Conservation (phyloP, 192 early-diverging fungal genomes). For the Backusella macrospora region DNA sequence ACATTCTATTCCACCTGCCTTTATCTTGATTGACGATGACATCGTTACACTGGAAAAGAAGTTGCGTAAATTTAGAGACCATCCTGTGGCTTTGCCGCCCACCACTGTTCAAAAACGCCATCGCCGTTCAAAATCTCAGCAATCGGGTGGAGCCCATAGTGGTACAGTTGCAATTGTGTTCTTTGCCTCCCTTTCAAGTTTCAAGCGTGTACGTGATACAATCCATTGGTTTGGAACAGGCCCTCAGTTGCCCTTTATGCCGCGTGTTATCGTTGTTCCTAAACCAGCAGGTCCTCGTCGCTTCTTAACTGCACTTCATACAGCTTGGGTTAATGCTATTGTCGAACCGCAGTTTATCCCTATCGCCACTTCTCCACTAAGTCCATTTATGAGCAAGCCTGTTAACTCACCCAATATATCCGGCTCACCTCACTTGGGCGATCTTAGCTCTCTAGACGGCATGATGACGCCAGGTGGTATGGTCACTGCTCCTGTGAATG, state of each 20-base stretch:
- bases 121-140: constrained; percentile 9
- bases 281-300: constrained; percentile 66
- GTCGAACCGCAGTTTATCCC: constrained; percentile 55
- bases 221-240: constrained; percentile 41
- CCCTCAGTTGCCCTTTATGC: constrained; percentile 17
- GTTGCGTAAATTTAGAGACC: constrained; percentile 38
- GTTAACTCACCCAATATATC: neutral
- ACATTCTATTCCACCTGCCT: constrained; percentile 40
- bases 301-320: constrained; percentile 59
- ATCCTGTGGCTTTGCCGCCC: constrained; percentile 9
- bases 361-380: constrained; percentile 55
- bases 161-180: constrained; percentile 52
- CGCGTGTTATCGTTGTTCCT: constrained; percentile 58
- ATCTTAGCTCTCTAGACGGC: neutral
- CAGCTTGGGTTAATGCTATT: constrained; percentile 51
- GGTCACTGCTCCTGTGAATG: neutral
- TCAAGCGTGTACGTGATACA: constrained; percentile 50
- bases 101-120: constrained; percentile 8
- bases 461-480: constrained; percentile 17
- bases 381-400: constrained; percentile 25
- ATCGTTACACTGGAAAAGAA: constrained; percentile 51
- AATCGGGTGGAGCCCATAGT: constrained; percentile 21
- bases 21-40: constrained; percentile 65
- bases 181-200: constrained; percentile 56
- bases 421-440: neutral